phyloP scores from a whole-genome alignment of 495 filamentous ascomycete species.

The Pseudoneurospora amorphoporcata region DNA sequence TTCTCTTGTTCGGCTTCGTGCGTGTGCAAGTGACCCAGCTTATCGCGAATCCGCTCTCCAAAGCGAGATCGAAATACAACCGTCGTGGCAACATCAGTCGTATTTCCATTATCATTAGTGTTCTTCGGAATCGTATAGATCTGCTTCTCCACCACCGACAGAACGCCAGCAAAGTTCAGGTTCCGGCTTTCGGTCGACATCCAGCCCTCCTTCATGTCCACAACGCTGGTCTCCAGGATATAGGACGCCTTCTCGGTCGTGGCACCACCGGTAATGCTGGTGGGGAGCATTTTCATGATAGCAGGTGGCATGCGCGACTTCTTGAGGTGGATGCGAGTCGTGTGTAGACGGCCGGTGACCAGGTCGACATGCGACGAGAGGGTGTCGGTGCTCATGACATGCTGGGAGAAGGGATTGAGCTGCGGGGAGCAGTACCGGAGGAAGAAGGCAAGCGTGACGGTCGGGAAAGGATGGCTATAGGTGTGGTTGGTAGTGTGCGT shows the following conservation, averaged over 20 bases:
- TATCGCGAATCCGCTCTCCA: constrained; percentile 56
- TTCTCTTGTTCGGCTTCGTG: constrained; percentile 14
- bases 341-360: constrained; percentile 67
- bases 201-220: constrained; percentile 84
- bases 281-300: constrained; percentile 71
- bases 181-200: constrained; percentile 78
- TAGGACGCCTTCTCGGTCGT: constrained; percentile 68
- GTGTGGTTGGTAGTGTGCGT: constrained; percentile 69
- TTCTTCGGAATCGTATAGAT: constrained; percentile 47
- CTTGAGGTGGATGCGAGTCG: constrained; percentile 86
- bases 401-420: constrained; percentile 81
- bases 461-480: constrained; percentile 85
- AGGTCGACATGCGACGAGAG: constrained; percentile 80
- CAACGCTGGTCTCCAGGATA: constrained; percentile 82
- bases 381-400: constrained; percentile 94
- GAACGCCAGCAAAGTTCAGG: constrained; percentile 81
- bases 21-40: constrained; percentile 19
- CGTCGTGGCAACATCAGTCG: constrained; percentile 71
- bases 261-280: constrained; percentile 55
- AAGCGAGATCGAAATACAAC: constrained; percentile 80
- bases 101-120: constrained; percentile 28
- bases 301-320: constrained; percentile 79
- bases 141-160: constrained; percentile 88
- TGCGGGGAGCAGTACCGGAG: constrained; percentile 75
- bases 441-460: constrained; percentile 94